Conservation (phyloP, 352 stramenopile genomes). For the Pythium phragmiticola region DNA sequence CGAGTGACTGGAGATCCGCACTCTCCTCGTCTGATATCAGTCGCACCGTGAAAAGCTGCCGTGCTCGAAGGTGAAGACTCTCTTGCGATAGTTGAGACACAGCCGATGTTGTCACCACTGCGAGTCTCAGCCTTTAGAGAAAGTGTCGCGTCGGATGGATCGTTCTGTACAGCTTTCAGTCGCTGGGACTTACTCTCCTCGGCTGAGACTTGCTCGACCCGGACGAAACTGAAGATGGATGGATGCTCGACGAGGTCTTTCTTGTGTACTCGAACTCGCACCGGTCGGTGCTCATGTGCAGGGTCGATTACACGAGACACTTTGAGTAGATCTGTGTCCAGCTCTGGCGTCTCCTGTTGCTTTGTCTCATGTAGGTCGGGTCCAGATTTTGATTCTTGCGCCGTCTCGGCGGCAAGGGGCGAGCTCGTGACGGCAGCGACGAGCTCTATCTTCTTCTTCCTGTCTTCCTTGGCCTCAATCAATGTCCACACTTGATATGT, state of each 20-base stretch:
- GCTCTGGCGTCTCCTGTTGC: neutral
- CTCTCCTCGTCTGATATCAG: neutral
- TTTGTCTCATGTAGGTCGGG: neutral
- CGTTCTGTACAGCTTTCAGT: neutral
- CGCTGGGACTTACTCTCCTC: neutral
- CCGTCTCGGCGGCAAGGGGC: neutral
- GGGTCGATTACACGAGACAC: neutral
- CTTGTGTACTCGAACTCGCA: neutral
- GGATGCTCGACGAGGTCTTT: neutral
- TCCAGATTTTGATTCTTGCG: neutral
- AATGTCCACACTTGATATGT: conserved; percentile 50
- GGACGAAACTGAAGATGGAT: neutral
- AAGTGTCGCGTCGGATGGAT: neutral
- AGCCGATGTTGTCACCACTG: neutral
- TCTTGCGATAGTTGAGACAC: neutral
- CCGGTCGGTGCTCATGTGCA: neutral
- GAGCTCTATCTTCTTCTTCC: conserved; percentile 2
- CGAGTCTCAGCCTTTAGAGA: neutral
- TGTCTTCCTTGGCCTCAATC: neutral
- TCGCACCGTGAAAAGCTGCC: neutral
- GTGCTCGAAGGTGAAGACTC: neutral
- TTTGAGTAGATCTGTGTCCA: neutral
- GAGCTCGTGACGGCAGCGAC: neutral
- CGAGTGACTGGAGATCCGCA: neutral
- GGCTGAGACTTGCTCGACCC: neutral